A percentile compares a stretch with the other conserved stretches of the same genome.
phyloP scores from a whole-genome alignment of 164 flowering plant genomes.

The Magnolia changhungtana region DNA sequence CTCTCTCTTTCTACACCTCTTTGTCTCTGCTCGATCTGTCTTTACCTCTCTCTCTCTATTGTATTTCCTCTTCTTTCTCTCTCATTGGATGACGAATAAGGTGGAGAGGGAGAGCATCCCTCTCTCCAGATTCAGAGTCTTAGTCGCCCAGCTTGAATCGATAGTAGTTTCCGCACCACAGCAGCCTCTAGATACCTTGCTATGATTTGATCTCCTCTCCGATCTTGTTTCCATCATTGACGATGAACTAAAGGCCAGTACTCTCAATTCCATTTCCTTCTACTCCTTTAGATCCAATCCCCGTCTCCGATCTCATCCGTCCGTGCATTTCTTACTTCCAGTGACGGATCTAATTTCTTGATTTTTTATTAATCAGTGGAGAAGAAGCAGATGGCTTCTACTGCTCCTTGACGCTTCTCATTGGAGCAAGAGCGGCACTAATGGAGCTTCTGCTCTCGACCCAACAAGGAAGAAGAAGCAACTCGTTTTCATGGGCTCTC shows the following conservation, averaged over 20 bases:
- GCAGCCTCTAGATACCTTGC: constrained; percentile 80
- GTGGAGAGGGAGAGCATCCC: constrained; percentile 64
- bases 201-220: constrained; percentile 96
- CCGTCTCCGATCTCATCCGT: not conserved
- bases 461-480: too few relatives aligned
- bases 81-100: constrained; percentile 50
- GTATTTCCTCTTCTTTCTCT: not conserved
- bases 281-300: not conserved
- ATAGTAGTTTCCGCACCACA: constrained; percentile 86
- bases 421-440: too few relatives aligned
- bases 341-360: not conserved
- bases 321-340: not conserved
- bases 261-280: constrained; percentile 4
- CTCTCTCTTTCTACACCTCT: too few relatives aligned
- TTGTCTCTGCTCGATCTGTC: too few relatives aligned
- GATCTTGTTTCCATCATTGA: constrained; percentile 86
- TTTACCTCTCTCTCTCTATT: not conserved
- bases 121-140: constrained; percentile 84
- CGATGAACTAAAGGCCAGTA: constrained; percentile 81
- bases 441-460: too few relatives aligned
- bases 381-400: too few relatives aligned
- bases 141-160: constrained; percentile 94
- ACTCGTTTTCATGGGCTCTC: too few relatives aligned
- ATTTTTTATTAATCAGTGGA: not conserved
- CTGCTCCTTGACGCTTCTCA: too few relatives aligned